These are phyloP conservation scores for Solanum gracilifrons DNA, from an alignment of 257 asterid species.

Conservation along the genomic window DNA sequence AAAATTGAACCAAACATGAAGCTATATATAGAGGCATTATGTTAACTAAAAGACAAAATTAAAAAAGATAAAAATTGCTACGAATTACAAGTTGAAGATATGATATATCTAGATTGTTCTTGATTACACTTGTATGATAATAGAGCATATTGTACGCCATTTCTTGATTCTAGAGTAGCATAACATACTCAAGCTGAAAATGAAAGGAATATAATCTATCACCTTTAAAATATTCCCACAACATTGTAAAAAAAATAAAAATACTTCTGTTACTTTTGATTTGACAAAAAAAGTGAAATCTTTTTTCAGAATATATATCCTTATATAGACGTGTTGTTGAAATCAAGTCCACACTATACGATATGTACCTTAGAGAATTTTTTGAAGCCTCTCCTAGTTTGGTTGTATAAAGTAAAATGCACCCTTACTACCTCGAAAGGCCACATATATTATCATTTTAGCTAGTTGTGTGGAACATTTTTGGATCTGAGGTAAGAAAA, in stretches of 20 bases:
- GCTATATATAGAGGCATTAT: neutral
- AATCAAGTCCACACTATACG: neutral
- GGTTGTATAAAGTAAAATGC: neutral
- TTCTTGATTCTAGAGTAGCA: neutral
- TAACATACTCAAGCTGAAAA: neutral
- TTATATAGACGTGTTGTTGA: neutral
- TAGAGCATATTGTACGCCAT: neutral
- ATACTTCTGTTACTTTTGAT: neutral
- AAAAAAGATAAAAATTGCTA: neutral
- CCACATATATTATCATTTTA: neutral
- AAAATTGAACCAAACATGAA: neutral
- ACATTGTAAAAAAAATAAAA: neutral
- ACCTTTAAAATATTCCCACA: neutral
- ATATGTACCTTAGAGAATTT: neutral
- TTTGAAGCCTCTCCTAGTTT: neutral
- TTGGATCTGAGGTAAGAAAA: neutral
- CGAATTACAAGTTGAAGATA: neutral
- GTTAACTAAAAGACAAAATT: neutral
- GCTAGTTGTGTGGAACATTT: neutral
- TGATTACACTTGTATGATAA: neutral
- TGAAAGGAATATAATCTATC: neutral
- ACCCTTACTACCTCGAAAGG: neutral
- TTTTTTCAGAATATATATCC: neutral
- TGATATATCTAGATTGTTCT: neutral
- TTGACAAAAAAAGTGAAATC: neutral